These are phyloP conservation scores for Bocquillonia castaneifolia DNA, from an alignment of 441 rosid species.

Conservation along the genomic window DNA sequence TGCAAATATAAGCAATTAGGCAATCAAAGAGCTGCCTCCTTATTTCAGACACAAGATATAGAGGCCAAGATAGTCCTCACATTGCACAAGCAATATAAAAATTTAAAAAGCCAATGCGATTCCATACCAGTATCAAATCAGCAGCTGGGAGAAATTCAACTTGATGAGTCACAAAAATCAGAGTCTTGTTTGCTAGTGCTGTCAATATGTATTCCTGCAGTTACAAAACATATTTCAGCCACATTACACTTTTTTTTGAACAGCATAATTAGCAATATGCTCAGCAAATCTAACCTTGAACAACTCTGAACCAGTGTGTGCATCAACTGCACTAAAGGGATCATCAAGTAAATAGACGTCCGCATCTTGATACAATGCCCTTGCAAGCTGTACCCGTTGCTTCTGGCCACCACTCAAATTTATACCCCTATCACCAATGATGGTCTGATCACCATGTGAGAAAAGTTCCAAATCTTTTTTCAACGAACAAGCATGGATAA, in stretches of 20 bases:
- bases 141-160: conserved; percentile 96
- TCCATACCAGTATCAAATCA: conserved; percentile 80
- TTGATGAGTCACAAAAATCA: conserved; percentile 96
- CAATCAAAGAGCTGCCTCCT: background rate
- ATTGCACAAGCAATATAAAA: conserved; percentile 2
- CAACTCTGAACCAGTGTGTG: conserved; percentile 93
- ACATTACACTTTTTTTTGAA: conserved; percentile 20
- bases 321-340: conserved; percentile 99
- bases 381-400: conserved; percentile 97
- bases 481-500: conserved; percentile 86
- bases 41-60: conserved; percentile 8
- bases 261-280: conserved; percentile 7
- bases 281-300: conserved; percentile 61
- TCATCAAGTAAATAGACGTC: conserved; percentile 95
- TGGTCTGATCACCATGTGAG: conserved; percentile 97
- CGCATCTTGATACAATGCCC: conserved; percentile 99
- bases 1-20: background rate
- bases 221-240: conserved; percentile 32
- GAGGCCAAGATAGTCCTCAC: background rate
- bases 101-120: conserved; percentile 7
- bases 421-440: conserved; percentile 98
- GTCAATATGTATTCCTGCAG: conserved; percentile 90
- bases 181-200: conserved; percentile 80
- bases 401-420: conserved; percentile 98
- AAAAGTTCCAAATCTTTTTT: conserved; percentile 95